Base-by-base conservation (phyloP, 2,329 filamentous ascomycete species). In the Apiospora koreana region DNA sequence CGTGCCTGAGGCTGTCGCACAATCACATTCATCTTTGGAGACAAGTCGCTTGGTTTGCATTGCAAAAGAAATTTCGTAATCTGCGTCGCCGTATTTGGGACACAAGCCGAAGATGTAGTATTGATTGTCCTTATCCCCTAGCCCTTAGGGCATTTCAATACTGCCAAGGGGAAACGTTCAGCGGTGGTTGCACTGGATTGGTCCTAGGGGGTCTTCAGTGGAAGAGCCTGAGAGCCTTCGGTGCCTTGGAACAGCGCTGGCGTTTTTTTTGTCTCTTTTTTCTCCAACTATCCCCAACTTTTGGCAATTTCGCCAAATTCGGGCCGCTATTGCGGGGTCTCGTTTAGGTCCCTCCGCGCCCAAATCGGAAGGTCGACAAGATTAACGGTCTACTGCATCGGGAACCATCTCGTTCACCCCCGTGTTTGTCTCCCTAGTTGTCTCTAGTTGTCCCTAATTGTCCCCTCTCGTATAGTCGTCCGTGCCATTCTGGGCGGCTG, bases 261-360 rank as follows among this genome's bases (percentile, higher is more conserved):
- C 6, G 10, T 7, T 1, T 25, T 12, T 9, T 25, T 10, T n/a
- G n/a, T n/a, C n/a, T 3, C 46, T 43, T 18, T 18, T 14, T 58
- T 35, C 28, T n/a, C 54, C 54, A 5, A 38, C 5, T 62, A 9
- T 18, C 31, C 54, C 54, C 3, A 38, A 35, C 35, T n/a, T 12
- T 38, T 18, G n/a, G 54, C 48, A 62, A 35, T 62, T 28, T 68
- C 66, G 66, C 66, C n/a, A 23, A 38, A 9, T 54, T 41, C 66
- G 66, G 66, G 66, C 66, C 66, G 66, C 46, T 21, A 28, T 28
- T 28, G 66, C 66, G 66, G 66, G 42, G 45, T 25, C 43, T 42
- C 25, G 23, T 28, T 68, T 38, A 42, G 45, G 28, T 38, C 31
- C 10, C 45, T 68, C 66, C 66, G 66, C 46, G 66, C 43, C 45